A percentile compares a stretch with the other conserved stretches of the same genome.
Evolutionary conservation across 2,329 filamentous ascomycete species (phyloP).

Genomic region (Penicillium sp.): DNA sequence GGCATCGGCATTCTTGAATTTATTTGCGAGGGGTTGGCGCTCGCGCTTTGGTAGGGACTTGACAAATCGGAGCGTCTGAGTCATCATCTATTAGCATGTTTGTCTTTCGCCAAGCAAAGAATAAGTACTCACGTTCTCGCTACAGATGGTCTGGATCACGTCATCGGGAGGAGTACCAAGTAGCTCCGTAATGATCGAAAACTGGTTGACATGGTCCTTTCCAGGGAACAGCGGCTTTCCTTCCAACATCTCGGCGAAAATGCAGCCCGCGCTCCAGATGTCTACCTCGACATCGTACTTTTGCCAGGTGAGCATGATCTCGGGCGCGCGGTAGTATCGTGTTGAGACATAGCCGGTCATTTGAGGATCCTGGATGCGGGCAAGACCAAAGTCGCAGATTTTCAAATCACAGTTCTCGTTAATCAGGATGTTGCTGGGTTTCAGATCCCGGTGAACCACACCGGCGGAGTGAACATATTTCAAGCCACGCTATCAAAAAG

Average conservation of each 20-base stretch:
- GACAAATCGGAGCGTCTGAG: constrained; percentile 88
- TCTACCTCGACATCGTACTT: constrained; percentile 99
- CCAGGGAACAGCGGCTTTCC: constrained; percentile 97
- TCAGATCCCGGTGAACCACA: constrained; percentile 95
- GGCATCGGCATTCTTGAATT: constrained; percentile 94
- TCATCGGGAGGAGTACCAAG: constrained; percentile 95
- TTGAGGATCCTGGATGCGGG: constrained; percentile 96
- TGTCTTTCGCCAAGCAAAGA: background rate
- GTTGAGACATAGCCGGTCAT: constrained; percentile 99
- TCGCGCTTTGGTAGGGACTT: constrained; percentile 95
- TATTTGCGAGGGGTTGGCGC: constrained; percentile 78
- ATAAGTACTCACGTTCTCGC: constrained; percentile 74
- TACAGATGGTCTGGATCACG: constrained; percentile 97
- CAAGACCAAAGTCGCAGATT: constrained; percentile 98
- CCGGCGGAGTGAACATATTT: constrained; percentile 99
- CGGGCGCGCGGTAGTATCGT: constrained; percentile 95
- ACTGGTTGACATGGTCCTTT: constrained; percentile 99
- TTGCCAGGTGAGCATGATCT: constrained; percentile 99
- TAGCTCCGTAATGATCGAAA: constrained; percentile 98
- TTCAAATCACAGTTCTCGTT: constrained; percentile 99
- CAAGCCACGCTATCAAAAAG: constrained; percentile 70
- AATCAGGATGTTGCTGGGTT: constrained; percentile 98
- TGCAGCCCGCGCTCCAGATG: constrained; percentile 98
- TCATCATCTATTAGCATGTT: constrained; percentile 26
- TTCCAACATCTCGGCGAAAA: constrained; percentile 98